phyloP scores from a whole-genome alignment of 352 stramenopile genomes.

The Globisporangium lucens region DNA sequence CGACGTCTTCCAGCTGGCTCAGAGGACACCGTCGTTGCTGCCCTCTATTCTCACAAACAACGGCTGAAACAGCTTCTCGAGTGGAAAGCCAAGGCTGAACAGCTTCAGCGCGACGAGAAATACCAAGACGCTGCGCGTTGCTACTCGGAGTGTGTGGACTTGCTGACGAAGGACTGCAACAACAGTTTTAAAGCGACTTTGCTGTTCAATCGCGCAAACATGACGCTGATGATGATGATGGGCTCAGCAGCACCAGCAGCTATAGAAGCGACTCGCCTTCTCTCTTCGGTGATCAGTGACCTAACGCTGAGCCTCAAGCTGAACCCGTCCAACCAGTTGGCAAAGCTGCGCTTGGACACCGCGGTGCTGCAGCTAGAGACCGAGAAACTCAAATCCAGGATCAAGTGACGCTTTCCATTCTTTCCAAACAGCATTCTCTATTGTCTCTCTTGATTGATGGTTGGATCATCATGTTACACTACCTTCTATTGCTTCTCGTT shows the following conservation, averaged over 20 bases:
- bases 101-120: constrained; percentile 13
- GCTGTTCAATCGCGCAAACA: constrained; percentile 24
- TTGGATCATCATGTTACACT: not conserved
- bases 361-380: constrained; percentile 19
- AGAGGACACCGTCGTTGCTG: not conserved
- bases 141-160: constrained; percentile 24
- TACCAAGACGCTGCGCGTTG: constrained; percentile 16
- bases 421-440: not conserved
- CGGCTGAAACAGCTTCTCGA: constrained; percentile 17
- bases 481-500: not conserved
- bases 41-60: constrained; percentile 14
- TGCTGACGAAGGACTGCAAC: constrained; percentile 14
- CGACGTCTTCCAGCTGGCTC: not conserved
- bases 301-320: constrained; percentile 13
- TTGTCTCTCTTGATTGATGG: not conserved
- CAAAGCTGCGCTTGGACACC: constrained; percentile 14
- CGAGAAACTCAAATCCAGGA: constrained; percentile 4
- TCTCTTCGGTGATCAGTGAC: constrained; percentile 9
- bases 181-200: constrained; percentile 20
- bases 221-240: constrained; percentile 7
- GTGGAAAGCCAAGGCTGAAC: constrained; percentile 21
- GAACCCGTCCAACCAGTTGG: constrained; percentile 5
- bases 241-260: not conserved
- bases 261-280: not conserved
- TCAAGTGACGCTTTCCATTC: not conserved